These are phyloP conservation scores for Athelia psychrophila DNA, from an alignment of 1,284 basidiomycete genomes.

Conservation along the genomic window DNA sequence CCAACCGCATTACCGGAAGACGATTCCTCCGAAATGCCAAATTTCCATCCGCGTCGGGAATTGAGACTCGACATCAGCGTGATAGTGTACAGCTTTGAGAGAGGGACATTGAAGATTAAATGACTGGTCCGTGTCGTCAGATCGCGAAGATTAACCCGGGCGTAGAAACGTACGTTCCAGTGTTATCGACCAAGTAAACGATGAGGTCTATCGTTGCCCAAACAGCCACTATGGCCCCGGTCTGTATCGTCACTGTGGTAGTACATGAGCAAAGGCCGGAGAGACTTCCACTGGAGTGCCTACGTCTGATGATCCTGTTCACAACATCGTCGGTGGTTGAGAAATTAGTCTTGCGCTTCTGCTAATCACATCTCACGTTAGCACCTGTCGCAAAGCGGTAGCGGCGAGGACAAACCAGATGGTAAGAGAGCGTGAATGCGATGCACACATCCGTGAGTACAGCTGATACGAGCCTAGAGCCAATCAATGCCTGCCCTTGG, in stretches of 20 bases:
- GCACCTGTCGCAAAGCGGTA: too few species aligned
- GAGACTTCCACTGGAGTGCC: not conserved
- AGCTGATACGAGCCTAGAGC: slow-evolving; percentile 22
- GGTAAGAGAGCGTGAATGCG: slow-evolving; percentile 26
- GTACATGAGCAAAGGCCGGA: not conserved
- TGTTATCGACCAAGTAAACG: slow-evolving; percentile 14
- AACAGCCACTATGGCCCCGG: slow-evolving; percentile 21
- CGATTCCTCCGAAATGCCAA: not conserved
- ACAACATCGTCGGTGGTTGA: slow-evolving; percentile 1
- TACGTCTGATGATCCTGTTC: slow-evolving; percentile 6
- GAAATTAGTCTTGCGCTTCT: slow-evolving; percentile 33
- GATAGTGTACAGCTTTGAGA: slow-evolving; percentile 12
- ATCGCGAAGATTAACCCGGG: not conserved
- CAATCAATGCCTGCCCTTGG: not conserved
- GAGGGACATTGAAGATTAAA: slow-evolving; percentile 11
- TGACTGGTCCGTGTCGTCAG: slow-evolving; percentile 5
- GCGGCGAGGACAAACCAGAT: slow-evolving; percentile 18
- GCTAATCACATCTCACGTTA: not conserved
- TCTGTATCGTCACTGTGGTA: slow-evolving; percentile 22
- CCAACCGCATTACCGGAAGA: not conserved
- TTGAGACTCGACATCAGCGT: slow-evolving; percentile 10
- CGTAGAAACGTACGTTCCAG: not conserved
- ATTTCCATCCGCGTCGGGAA: slow-evolving; percentile 1
- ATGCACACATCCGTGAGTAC: slow-evolving; percentile 29
- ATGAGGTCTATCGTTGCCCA: slow-evolving; percentile 21